Evolutionary conservation across 805 yeast species (phyloP), one percentile per base, ranked within the genome.

Genomic region (Soucietia sequanensis): DNA sequence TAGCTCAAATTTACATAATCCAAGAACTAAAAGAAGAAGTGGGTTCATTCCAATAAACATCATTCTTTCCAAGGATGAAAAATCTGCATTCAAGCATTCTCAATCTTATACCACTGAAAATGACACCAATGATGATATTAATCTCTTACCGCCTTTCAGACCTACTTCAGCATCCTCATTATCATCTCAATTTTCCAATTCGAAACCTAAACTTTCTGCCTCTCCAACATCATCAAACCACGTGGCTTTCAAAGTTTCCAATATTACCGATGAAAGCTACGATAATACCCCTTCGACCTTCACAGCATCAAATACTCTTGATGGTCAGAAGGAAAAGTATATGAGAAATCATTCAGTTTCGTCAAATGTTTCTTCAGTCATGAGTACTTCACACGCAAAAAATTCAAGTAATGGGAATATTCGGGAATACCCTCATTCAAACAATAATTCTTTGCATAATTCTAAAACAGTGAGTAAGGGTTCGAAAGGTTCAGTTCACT

Each of bases 321-420:
- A n/a, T n/a, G n/a, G n/a, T n/a, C n/a, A n/a, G n/a, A n/a, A n/a
- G n/a, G 8, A 9, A 7, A 25, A 15, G 9, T 12, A 33, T 18
- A 39, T 24, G 14, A 36, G 47, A 37, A 41, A 39, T 17, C 17
- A 31, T n/a, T 42, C 48, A 6, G 39, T 33, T 5, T 38, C 54
- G 1, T 47, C 54, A 6, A 37, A 49, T n/a, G 33, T 38, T 4
- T 46, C 54, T 6, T 48, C 54, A 7, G 43, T 49, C 3, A 47
- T 47, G 47, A 49, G 54, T 34, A 43, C 41, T n/a, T 27, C 36
- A 15, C 47, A 33, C 7, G 29, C 24, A 15, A 23, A 16, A 11
- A n/a, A n/a, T n/a, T n/a, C n/a, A n/a, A n/a, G n/a, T n/a, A n/a
- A n/a, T n/a, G n/a, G n/a, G n/a, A n/a, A n/a, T n/a, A n/a, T n/a